phyloP scores from a whole-genome alignment of 495 filamentous ascomycete genomes.

The Margaritispora aquatica region DNA sequence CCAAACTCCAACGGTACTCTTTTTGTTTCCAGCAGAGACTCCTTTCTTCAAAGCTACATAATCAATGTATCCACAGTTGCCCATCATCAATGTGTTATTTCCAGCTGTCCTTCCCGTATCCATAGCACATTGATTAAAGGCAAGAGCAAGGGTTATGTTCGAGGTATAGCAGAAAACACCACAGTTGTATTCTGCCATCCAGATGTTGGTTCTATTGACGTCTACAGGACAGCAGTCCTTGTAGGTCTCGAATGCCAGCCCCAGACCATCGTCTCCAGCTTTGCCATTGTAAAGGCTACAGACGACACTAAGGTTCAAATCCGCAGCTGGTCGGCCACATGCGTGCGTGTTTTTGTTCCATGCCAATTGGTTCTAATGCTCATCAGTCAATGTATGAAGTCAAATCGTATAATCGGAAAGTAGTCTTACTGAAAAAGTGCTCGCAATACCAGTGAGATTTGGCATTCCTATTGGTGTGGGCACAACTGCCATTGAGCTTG shows the following conservation, averaged over 20 bases:
- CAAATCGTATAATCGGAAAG: not conserved
- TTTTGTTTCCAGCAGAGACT: not conserved
- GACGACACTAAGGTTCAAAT: not conserved
- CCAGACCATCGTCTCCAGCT: not conserved
- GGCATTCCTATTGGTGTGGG: not conserved
- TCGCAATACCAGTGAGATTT: not conserved
- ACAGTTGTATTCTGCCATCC: not conserved
- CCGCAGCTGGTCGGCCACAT: not conserved
- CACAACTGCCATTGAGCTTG: not conserved
- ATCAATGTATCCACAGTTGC: not conserved
- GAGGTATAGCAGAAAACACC: not conserved
- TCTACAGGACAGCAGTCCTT: not conserved
- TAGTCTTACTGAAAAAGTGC: not conserved
- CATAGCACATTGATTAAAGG: not conserved
- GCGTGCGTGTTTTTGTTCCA: not conserved
- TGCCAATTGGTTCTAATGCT: not conserved
- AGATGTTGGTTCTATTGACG: not conserved
- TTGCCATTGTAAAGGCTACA: not conserved
- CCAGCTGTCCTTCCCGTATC: not conserved
- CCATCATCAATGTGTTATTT: not conserved
- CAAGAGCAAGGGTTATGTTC: not conserved
- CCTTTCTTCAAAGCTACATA: slow-evolving; percentile 2
- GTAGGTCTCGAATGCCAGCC: not conserved
- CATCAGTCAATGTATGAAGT: not conserved
- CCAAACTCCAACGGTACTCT: not conserved